phyloP scores from a whole-genome alignment of 2,329 filamentous ascomycete species.

The Aspergillus neotritici region DNA sequence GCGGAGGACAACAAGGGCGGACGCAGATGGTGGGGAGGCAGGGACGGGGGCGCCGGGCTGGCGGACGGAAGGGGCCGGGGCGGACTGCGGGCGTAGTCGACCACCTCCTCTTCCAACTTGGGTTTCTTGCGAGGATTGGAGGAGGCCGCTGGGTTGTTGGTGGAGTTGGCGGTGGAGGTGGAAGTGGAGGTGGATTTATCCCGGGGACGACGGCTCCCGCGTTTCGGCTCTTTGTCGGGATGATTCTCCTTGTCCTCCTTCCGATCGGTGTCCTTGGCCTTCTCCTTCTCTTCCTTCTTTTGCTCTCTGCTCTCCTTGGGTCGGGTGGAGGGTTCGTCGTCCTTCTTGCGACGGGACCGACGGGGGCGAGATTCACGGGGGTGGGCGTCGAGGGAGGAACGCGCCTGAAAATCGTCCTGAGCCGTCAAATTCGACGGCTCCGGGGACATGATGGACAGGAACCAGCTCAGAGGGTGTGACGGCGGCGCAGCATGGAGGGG shows the following conservation, averaged over 20 bases:
- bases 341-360: slow-evolving; percentile 41
- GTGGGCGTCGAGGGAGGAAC: slow-evolving; percentile 16
- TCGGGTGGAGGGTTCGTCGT: slow-evolving; percentile 27
- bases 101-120: slow-evolving; percentile 31
- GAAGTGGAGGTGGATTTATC: slow-evolving; percentile 30
- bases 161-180: slow-evolving; percentile 9
- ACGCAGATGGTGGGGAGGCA: slow-evolving; percentile 16
- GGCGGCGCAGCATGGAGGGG: slow-evolving; percentile 6
- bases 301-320: slow-evolving; percentile 23
- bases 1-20: slow-evolving; percentile 14
- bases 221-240: slow-evolving; percentile 17
- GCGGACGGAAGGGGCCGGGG: slow-evolving; percentile 8
- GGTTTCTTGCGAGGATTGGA: slow-evolving; percentile 44
- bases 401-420: slow-evolving; percentile 24
- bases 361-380: slow-evolving; percentile 27
- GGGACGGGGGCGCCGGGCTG: slow-evolving; percentile 9
- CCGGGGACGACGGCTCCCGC: slow-evolving; percentile 29
- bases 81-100: background rate
- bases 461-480: slow-evolving; percentile 6
- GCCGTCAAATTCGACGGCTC: slow-evolving; percentile 24
- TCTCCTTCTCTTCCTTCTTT: slow-evolving; percentile 18
- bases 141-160: background rate
- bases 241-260: slow-evolving; percentile 2
- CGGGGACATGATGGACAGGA: slow-evolving; percentile 26
- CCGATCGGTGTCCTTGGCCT: slow-evolving; percentile 6